Conservation (phyloP, 148 eudicot species). For the Chenopodium quinoa region DNA sequence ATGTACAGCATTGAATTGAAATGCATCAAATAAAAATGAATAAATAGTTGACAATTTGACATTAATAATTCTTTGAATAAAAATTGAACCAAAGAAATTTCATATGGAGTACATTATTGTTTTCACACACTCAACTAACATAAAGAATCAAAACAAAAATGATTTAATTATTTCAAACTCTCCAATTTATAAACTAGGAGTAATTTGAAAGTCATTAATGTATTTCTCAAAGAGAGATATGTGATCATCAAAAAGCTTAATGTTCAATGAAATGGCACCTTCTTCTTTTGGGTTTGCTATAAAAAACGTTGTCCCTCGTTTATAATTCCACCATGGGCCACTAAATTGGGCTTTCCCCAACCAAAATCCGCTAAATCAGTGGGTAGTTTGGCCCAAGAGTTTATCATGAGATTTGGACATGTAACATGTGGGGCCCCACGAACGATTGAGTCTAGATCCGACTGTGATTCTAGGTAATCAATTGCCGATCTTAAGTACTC, state of each 20-base stretch:
- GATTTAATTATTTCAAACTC: too few species aligned
- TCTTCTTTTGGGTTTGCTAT: conserved; percentile 16
- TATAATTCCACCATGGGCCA: conserved; percentile 31
- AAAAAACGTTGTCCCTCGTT: conserved; percentile 29
- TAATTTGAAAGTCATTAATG: conserved; percentile 20
- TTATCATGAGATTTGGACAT: conserved; percentile 34
- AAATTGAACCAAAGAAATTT: too few species aligned
- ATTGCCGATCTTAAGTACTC: conserved; percentile 33
- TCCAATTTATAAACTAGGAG: too few species aligned
- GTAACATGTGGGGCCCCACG: conserved; percentile 25
- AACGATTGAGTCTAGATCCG: conserved; percentile 7
- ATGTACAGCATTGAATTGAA: too few species aligned
- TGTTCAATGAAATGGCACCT: conserved; percentile 25
- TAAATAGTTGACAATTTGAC: too few species aligned
- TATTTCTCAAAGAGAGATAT: conserved; percentile 26
- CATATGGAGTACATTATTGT: too few species aligned
- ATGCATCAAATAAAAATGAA: too few species aligned
- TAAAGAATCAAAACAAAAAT: too few species aligned
- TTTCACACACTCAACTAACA: too few species aligned
- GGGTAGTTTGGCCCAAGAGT: conserved; percentile 34
- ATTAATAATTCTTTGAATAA: too few species aligned
- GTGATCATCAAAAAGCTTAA: conserved; percentile 26
- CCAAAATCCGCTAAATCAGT: conserved; percentile 35
- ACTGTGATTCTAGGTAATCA: conserved; percentile 32
- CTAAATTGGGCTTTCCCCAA: conserved; percentile 38